Conservation (phyloP, 1,139 yeast genomes). For the Entelexis paramagnoliae region DNA sequence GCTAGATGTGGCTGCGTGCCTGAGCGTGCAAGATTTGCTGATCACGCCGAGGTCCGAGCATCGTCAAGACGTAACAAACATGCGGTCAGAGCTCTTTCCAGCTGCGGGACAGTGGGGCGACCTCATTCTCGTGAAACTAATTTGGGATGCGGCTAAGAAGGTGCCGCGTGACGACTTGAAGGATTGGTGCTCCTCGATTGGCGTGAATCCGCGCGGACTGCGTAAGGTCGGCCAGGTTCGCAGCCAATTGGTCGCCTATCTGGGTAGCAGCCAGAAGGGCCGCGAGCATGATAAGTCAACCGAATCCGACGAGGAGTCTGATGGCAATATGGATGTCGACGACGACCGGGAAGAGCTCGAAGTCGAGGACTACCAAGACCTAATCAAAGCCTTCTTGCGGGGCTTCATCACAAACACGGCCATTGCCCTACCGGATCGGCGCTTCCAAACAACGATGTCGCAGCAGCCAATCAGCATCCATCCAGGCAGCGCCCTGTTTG, state of each 20-base stretch:
- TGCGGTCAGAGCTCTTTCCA: conserved; percentile 43
- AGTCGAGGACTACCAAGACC: conserved; percentile 36
- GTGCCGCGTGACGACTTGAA: conserved; percentile 42
- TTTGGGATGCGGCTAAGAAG: conserved; percentile 46
- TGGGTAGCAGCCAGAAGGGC: conserved; percentile 26
- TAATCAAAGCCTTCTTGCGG: conserved; percentile 60
- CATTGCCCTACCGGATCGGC: conserved; percentile 87
- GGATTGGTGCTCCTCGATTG: conserved; percentile 75
- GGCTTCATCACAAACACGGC: conserved; percentile 86
- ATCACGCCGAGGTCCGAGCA: conserved; percentile 68
- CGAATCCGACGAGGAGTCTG: conserved; percentile 2
- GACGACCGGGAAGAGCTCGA: conserved; percentile 2
- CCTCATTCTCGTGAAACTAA: conserved; percentile 68
- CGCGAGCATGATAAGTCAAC: background rate
- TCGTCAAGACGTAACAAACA: conserved; percentile 65
- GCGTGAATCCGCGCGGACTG: conserved; percentile 69
- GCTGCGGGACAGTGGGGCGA: conserved; percentile 71
- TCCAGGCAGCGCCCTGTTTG: conserved; percentile 84
- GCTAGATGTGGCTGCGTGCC: conserved; percentile 81
- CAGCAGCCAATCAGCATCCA: conserved; percentile 69
- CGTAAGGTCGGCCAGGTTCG: conserved; percentile 66
- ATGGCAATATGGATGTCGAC: conserved; percentile 11
- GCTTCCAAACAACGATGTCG: conserved; percentile 71
- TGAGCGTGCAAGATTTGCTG: conserved; percentile 82
- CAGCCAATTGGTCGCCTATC: conserved; percentile 63